Evolutionary conservation across 495 filamentous ascomycete genomes (phyloP).

Genomic region (Lepidopterella palustris): DNA sequence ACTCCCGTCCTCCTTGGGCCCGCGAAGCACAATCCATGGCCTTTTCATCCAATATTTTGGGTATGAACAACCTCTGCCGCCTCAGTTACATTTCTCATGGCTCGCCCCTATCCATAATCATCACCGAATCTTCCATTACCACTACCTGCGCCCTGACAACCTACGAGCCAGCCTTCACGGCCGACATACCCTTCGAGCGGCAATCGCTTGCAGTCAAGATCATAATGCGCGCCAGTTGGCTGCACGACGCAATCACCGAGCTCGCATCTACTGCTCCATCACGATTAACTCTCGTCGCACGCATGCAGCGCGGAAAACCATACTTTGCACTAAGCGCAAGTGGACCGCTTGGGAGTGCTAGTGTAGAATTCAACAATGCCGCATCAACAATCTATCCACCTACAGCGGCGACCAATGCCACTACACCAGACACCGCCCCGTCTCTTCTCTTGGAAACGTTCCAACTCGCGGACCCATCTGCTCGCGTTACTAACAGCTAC

Average conservation of each 20-base stretch:
- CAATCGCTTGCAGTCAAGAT: conserved; percentile 80
- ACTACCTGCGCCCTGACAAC: conserved; percentile 91
- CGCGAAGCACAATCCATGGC: conserved; percentile 44
- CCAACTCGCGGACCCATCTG: conserved; percentile 43
- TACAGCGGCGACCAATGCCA: not conserved
- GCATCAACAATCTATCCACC: not conserved
- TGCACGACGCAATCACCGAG: conserved; percentile 79
- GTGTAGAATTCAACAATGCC: conserved; percentile 71
- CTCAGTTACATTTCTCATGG: conserved; percentile 68
- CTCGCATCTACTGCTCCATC: conserved; percentile 66
- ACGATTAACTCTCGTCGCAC: conserved; percentile 54
- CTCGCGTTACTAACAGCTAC: conserved; percentile 56
- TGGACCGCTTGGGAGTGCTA: conserved; percentile 71
- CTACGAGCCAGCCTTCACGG: conserved; percentile 62
- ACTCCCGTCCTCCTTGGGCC: conserved; percentile 22
- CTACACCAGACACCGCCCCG: not conserved
- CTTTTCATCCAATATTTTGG: conserved; percentile 69
- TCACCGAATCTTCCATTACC: conserved; percentile 78
- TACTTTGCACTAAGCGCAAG: conserved; percentile 67
- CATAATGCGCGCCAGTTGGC: conserved; percentile 80
- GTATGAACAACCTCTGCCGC: conserved; percentile 74
- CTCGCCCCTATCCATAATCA: conserved; percentile 67
- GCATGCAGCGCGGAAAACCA: conserved; percentile 50
- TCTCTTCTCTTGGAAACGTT: conserved; percentile 65
- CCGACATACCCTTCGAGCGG: conserved; percentile 78